A percentile compares a stretch with the other conserved stretches of the same genome.
These are phyloP conservation scores for Nevesoporus exiguus DNA, from an alignment of 768 basidiomycete species.

Conservation along the genomic window DNA sequence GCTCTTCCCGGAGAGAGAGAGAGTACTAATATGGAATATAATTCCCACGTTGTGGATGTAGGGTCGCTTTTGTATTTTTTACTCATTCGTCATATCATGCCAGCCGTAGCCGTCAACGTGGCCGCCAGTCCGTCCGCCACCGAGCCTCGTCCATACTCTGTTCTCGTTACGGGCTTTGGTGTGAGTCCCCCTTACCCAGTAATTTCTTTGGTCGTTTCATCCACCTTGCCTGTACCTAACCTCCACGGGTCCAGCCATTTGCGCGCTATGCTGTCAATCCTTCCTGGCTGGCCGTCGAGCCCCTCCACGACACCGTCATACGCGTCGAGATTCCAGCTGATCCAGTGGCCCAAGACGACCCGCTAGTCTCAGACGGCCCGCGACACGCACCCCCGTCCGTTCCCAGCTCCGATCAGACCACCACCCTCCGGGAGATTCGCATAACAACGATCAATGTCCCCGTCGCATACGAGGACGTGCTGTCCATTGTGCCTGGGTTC, in stretches of 20 bases:
- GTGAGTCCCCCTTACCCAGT: constrained; percentile 38
- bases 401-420: constrained; percentile 6
- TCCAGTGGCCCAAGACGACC: constrained; percentile 18
- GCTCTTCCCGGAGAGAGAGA: not conserved
- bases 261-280: constrained; percentile 56
- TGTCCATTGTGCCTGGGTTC: constrained; percentile 52
- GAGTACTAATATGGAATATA: not conserved
- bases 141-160: constrained; percentile 38
- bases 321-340: constrained; percentile 36
- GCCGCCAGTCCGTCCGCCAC: constrained; percentile 10
- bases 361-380: constrained; percentile 18
- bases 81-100: constrained; percentile 24
- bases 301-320: constrained; percentile 56
- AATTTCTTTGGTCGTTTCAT: constrained; percentile 19
- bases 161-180: constrained; percentile 53
- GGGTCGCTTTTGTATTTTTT: not conserved
- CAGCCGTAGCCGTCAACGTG: constrained; percentile 28
- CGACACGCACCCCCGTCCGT: not conserved
- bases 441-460: constrained; percentile 59
- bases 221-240: constrained; percentile 18
- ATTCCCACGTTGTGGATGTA: not conserved
- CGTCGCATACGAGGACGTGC: constrained; percentile 55
- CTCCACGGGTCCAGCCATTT: constrained; percentile 45
- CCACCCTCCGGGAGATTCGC: constrained; percentile 44
- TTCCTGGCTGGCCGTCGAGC: constrained; percentile 67